phyloP scores from a whole-genome alignment of 2,329 filamentous ascomycete genomes.

The Aureobasidium sp. region DNA sequence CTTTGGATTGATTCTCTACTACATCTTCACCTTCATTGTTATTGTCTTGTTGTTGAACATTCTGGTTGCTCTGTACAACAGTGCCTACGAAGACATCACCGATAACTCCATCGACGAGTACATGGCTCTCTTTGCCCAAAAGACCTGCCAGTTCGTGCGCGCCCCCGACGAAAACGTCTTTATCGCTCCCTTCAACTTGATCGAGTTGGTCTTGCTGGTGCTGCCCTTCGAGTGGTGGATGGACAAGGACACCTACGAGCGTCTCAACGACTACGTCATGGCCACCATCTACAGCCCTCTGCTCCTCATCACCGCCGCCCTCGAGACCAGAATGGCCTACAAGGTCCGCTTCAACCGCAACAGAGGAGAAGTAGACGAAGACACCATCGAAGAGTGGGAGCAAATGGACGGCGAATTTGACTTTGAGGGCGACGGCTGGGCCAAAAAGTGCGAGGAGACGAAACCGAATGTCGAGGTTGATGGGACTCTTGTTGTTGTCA shows the following conservation, averaged over 20 bases:
- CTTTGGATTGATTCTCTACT: slow-evolving; percentile 92
- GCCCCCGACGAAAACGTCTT: slow-evolving; percentile 98
- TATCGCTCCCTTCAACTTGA: slow-evolving; percentile 88
- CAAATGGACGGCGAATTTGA: slow-evolving; percentile 65
- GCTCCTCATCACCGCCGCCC: slow-evolving; percentile 53
- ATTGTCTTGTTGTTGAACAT: slow-evolving; percentile 94
- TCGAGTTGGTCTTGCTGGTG: slow-evolving; percentile 75
- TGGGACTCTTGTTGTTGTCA: slow-evolving; percentile 60
- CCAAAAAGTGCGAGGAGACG: slow-evolving; percentile 66
- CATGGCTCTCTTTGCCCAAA: slow-evolving; percentile 84
- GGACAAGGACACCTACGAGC: slow-evolving; percentile 63
- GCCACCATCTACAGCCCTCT: slow-evolving; percentile 75
- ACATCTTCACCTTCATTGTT: slow-evolving; percentile 94
- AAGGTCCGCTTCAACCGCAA: slow-evolving; percentile 66
- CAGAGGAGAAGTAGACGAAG: slow-evolving; percentile 82
- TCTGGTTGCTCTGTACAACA: slow-evolving; percentile 94
- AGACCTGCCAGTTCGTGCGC: slow-evolving; percentile 93
- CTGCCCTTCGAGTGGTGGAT: slow-evolving; percentile 96
- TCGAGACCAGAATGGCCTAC: slow-evolving; percentile 60
- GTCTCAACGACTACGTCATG: slow-evolving; percentile 86
- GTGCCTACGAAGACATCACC: slow-evolving; percentile 90
- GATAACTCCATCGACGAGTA: slow-evolving; percentile 92
- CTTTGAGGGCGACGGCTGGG: slow-evolving; percentile 79
- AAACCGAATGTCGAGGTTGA: slow-evolving; percentile 80
- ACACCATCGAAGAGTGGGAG: slow-evolving; percentile 88